phyloP scores from a whole-genome alignment of 352 stramenopile species.

The Vaucheria bursata region DNA sequence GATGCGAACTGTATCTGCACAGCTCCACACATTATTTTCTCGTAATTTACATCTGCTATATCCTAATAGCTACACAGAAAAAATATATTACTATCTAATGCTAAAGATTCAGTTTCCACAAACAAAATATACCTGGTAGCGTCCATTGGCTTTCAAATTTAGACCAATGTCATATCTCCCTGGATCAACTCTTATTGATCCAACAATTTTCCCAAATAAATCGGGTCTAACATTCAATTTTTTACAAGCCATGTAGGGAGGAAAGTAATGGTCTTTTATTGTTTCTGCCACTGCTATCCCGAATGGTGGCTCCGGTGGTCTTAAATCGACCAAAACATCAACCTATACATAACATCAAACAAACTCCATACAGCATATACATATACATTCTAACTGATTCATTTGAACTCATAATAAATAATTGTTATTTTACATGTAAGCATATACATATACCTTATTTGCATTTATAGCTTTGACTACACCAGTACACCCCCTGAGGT shows the following conservation, averaged over 20 bases:
- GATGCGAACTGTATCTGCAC: slow-evolving; percentile 45
- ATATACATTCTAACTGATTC: no score
- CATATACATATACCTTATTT: no score
- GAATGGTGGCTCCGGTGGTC: slow-evolving; percentile 92
- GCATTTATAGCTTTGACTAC: no score
- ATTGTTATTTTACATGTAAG: no score
- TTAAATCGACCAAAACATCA: slow-evolving; percentile 64
- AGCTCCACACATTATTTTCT: slow-evolving; percentile 27
- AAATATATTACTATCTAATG: no score
- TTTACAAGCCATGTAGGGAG: slow-evolving; percentile 62
- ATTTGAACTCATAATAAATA: no score
- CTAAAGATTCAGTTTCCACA: no score
- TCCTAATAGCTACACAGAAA: not conserved
- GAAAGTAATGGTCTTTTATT: slow-evolving; percentile 79
- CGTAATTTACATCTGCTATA: slow-evolving; percentile 17
- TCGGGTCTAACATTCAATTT: slow-evolving; percentile 78
- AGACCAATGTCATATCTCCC: slow-evolving; percentile 76
- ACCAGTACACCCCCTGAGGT: no score
- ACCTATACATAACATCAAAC: no score
- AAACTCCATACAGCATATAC: no score
- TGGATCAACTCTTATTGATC: slow-evolving; percentile 82
- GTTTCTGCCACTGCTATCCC: slow-evolving; percentile 80
- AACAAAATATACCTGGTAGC: slow-evolving; percentile 65
- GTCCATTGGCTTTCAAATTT: slow-evolving; percentile 72
- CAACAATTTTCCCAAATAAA: slow-evolving; percentile 81